A percentile compares a stretch with the other conserved stretches of the same genome.
These are phyloP conservation scores for Russula abietina DNA, from an alignment of 768 basidiomycete species.

Conservation along the genomic window DNA sequence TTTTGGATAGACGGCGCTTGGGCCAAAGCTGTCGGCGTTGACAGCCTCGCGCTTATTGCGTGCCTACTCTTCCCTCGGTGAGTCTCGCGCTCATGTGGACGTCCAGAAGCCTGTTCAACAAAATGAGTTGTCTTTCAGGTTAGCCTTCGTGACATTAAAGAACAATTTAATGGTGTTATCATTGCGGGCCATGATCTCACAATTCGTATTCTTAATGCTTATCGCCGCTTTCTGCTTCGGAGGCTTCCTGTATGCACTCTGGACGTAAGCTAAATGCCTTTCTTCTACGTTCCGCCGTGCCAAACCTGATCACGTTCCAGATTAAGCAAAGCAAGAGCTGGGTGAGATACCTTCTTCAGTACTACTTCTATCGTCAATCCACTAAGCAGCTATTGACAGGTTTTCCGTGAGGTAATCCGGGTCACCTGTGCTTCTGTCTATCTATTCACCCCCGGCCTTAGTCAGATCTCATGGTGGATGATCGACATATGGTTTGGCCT, in stretches of 20 bases:
- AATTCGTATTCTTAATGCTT: slow-evolving; percentile 78
- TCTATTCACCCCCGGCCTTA: slow-evolving; percentile 23
- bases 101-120: neutral
- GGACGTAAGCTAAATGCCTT: slow-evolving; percentile 59
- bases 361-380: slow-evolving; percentile 1
- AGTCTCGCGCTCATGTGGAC: neutral
- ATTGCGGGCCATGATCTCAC: slow-evolving; percentile 86
- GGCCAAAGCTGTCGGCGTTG: slow-evolving; percentile 68
- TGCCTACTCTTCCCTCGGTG: slow-evolving; percentile 86
- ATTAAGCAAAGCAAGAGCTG: slow-evolving; percentile 53
- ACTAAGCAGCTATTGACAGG: slow-evolving; percentile 18
- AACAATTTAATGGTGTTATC: slow-evolving; percentile 76
- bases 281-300: neutral
- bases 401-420: slow-evolving; percentile 34
- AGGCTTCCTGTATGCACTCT: slow-evolving; percentile 89
- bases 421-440: neutral
- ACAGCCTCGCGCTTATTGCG: slow-evolving; percentile 83
- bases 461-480: slow-evolving; percentile 91
- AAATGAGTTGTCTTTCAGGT: slow-evolving; percentile 36
- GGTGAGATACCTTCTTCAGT: slow-evolving; percentile 36
- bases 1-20: slow-evolving; percentile 42
- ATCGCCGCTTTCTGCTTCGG: slow-evolving; percentile 88
- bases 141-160: slow-evolving; percentile 87
- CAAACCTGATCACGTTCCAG: slow-evolving; percentile 34
- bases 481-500: slow-evolving; percentile 92